phyloP scores from a whole-genome alignment of 2,329 filamentous ascomycete genomes.

The Didymella segeticola region DNA sequence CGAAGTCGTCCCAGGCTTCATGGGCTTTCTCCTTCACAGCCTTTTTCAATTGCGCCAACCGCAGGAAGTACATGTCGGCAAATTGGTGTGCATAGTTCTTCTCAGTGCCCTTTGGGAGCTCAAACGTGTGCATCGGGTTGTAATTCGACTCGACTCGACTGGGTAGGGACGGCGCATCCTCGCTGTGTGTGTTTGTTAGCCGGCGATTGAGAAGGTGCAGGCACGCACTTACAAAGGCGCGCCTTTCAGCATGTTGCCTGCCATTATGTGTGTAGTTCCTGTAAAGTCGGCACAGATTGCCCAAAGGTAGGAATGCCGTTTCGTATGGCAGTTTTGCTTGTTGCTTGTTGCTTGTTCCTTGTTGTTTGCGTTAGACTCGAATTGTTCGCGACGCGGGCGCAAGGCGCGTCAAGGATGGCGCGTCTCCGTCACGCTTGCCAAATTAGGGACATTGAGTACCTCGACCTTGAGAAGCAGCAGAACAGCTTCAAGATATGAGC shows the following conservation, averaged over 20 bases:
- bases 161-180: slow-evolving; percentile 31
- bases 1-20: slow-evolving; percentile 78
- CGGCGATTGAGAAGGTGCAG: background rate
- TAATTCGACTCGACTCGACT: slow-evolving; percentile 63
- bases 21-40: slow-evolving; percentile 76
- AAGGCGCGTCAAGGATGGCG: slow-evolving; percentile 11
- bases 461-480: background rate
- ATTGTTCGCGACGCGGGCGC: slow-evolving; percentile 2
- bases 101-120: slow-evolving; percentile 67
- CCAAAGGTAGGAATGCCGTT: background rate
- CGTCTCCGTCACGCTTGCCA: slow-evolving; percentile 15
- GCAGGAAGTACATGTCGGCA: slow-evolving; percentile 96
- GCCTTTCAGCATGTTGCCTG: slow-evolving; percentile 35
- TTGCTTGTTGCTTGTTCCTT: background rate
- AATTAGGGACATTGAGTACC: slow-evolving; percentile 4
- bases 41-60: slow-evolving; percentile 85
- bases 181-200: slow-evolving; percentile 33
- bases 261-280: background rate
- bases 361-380: too few relatives aligned
- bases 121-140: slow-evolving; percentile 76
- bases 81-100: slow-evolving; percentile 92
- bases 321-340: background rate
- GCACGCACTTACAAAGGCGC: slow-evolving; percentile 38
- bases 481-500: background rate
- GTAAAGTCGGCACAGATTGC: background rate